These are phyloP conservation scores for Zymoseptoria crescenta DNA, from an alignment of 2,329 filamentous ascomycete genomes.

Conservation along the genomic window DNA sequence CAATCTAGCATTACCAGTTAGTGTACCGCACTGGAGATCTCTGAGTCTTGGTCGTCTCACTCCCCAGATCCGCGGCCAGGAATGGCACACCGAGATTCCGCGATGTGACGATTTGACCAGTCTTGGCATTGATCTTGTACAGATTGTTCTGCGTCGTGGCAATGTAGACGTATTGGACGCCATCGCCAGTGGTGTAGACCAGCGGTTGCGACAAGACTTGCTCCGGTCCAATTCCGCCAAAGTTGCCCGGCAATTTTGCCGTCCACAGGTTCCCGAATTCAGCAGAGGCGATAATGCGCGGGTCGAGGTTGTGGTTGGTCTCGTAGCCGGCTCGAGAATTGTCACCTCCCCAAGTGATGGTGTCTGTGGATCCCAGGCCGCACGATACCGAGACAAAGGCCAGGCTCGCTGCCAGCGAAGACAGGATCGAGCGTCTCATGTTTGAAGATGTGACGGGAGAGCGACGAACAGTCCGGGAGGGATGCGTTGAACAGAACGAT, in stretches of 20 bases:
- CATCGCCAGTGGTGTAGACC: slow-evolving; percentile 5
- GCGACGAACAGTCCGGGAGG: too few relatives aligned
- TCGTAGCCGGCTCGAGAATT: slow-evolving; percentile 7
- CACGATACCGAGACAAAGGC: not conserved
- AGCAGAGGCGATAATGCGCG: not conserved
- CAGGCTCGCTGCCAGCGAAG: not conserved
- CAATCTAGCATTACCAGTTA: not conserved
- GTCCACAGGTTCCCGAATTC: slow-evolving; percentile 6
- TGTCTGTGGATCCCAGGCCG: slow-evolving; percentile 4
- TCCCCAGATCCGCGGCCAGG: slow-evolving; percentile 3
- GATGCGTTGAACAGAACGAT: too few relatives aligned
- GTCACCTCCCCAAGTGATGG: slow-evolving; percentile 6
- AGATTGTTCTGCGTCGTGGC: slow-evolving; percentile 9
- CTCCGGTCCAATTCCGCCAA: slow-evolving; percentile 3
- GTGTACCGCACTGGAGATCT: not conserved
- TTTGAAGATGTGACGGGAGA: not conserved
- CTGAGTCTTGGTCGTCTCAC: not conserved
- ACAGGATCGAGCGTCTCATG: not conserved
- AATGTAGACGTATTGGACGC: slow-evolving; percentile 5
- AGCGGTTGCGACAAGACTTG: slow-evolving; percentile 5
- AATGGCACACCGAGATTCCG: slow-evolving; percentile 6
- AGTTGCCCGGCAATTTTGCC: slow-evolving; percentile 5
- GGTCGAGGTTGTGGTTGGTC: slow-evolving; percentile 5
- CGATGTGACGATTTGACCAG: slow-evolving; percentile 1
- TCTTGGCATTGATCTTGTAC: slow-evolving; percentile 9